Evolutionary conservation across 2,329 filamentous ascomycete species (phyloP).

Genomic region (Sporothrix dimorphospora): DNA sequence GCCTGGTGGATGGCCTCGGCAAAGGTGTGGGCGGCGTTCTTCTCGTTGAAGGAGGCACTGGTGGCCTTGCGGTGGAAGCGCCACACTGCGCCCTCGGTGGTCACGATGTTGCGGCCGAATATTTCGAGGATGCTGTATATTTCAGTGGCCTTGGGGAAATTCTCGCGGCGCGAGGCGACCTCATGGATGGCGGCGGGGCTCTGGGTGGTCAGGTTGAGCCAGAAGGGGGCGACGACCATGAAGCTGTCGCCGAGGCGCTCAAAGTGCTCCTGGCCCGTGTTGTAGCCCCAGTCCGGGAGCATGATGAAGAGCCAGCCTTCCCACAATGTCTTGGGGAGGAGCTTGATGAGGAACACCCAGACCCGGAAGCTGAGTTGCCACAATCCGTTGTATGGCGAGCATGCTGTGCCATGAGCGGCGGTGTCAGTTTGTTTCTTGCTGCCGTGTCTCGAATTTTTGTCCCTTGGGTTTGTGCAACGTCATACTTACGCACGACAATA

Average conservation of each 20-base stretch:
- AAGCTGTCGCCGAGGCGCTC: constrained; percentile 61
- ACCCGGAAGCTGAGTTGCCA: constrained; percentile 61
- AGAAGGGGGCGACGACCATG: constrained; percentile 62
- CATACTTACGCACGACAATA: constrained; percentile 55
- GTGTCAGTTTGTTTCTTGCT: background rate
- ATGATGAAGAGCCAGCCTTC: constrained; percentile 61
- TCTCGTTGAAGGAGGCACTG: constrained; percentile 74
- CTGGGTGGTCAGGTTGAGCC: constrained; percentile 58
- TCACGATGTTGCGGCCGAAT: constrained; percentile 73
- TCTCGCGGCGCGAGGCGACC: constrained; percentile 66
- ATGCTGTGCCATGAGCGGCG: constrained; percentile 44
- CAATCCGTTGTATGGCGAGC: constrained; percentile 52
- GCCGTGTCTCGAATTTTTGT: too few species aligned
- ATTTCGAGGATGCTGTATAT: constrained; percentile 63
- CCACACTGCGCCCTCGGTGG: constrained; percentile 71
- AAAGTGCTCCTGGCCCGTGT: constrained; percentile 60
- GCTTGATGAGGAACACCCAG: constrained; percentile 59
- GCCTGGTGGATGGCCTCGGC: constrained; percentile 65
- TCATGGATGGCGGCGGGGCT: constrained; percentile 68
- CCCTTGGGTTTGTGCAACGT: background rate
- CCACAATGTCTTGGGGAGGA: constrained; percentile 59
- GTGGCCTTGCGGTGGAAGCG: constrained; percentile 73
- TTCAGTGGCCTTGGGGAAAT: constrained; percentile 70
- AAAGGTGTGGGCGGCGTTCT: constrained; percentile 69
- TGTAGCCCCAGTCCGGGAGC: constrained; percentile 63